Conservation (phyloP, 805 yeast genomes). For the Candida bentonensis region DNA sequence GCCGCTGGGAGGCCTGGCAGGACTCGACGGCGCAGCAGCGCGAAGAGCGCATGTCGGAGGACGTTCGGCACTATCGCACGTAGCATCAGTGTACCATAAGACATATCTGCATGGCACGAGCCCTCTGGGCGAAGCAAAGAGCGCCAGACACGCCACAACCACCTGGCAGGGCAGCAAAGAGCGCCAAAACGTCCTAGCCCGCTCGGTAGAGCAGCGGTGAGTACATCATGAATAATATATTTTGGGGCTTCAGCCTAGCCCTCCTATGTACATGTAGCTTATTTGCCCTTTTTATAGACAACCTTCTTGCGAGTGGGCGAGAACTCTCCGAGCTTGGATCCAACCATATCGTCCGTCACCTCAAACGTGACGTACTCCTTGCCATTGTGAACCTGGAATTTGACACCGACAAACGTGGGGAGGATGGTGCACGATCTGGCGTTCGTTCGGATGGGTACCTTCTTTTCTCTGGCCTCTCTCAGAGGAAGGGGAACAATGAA, state of each 20-base stretch:
- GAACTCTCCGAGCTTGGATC: slow-evolving; percentile 87
- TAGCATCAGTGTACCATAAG: neutral
- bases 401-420: slow-evolving; percentile 91
- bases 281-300: slow-evolving; percentile 41
- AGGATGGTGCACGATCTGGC: slow-evolving; percentile 89
- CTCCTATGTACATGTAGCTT: neutral
- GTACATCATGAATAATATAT: too few relatives aligned
- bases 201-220: too few relatives aligned
- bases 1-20: slow-evolving; percentile 61
- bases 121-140: too few relatives aligned
- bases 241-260: too few relatives aligned
- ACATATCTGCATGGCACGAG: too few relatives aligned
- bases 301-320: slow-evolving; percentile 87
- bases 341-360: slow-evolving; percentile 92
- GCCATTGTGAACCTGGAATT: slow-evolving; percentile 93
- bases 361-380: slow-evolving; percentile 81
- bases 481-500: slow-evolving; percentile 91
- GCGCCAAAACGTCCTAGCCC: too few relatives aligned
- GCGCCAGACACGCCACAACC: too few relatives aligned
- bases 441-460: slow-evolving; percentile 85
- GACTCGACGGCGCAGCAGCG: slow-evolving; percentile 77
- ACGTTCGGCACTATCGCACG: slow-evolving; percentile 4
- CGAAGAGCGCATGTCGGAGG: slow-evolving; percentile 50
- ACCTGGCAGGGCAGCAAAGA: too few relatives aligned
- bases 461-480: slow-evolving; percentile 64